Evolutionary conservation across 2,329 filamentous ascomycete species (phyloP).

Genomic region (Conoideocrella luteorostrata): DNA sequence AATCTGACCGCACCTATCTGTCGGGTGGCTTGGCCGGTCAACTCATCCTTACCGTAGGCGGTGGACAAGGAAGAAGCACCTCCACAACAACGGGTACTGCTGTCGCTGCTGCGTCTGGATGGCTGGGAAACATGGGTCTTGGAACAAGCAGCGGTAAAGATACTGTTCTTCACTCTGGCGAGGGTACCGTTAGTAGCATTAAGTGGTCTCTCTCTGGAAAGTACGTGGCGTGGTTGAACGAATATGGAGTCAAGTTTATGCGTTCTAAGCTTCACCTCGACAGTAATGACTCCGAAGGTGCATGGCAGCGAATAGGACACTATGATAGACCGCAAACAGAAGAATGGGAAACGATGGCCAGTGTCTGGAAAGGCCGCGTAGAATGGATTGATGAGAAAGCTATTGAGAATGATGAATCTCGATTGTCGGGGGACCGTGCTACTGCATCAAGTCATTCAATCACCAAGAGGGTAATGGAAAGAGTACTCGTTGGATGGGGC

Average conservation of each 20-base stretch:
- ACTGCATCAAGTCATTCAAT: background rate
- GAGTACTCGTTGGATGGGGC: slow-evolving; percentile 90
- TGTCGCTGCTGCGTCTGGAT: slow-evolving; percentile 76
- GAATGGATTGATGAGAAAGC: slow-evolving; percentile 89
- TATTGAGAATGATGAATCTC: slow-evolving; percentile 64
- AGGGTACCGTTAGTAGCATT: slow-evolving; percentile 84
- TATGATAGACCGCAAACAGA: slow-evolving; percentile 80
- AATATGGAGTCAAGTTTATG: slow-evolving; percentile 98
- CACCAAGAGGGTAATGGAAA: slow-evolving; percentile 48
- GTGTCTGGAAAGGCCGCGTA: slow-evolving; percentile 84
- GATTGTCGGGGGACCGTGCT: background rate
- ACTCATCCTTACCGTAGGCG: slow-evolving; percentile 78
- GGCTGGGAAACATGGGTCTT: slow-evolving; percentile 83
- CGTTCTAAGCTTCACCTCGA: slow-evolving; percentile 79
- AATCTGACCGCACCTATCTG: slow-evolving; percentile 78
- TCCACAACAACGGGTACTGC: slow-evolving; percentile 83
- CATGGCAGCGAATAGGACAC: slow-evolving; percentile 93
- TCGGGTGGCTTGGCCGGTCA: slow-evolving; percentile 87
- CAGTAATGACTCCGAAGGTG: slow-evolving; percentile 66
- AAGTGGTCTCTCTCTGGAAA: slow-evolving; percentile 92
- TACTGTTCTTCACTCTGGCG: slow-evolving; percentile 80
- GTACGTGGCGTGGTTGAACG: slow-evolving; percentile 92
- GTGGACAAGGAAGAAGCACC: slow-evolving; percentile 72
- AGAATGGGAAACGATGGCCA: slow-evolving; percentile 93
- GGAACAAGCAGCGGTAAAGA: slow-evolving; percentile 76